Percentiles rank a stretch among this genome's conserved stretches.
phyloP scores from a whole-genome alignment of 208 protist species.

The Acanthamoeba royreba region DNA sequence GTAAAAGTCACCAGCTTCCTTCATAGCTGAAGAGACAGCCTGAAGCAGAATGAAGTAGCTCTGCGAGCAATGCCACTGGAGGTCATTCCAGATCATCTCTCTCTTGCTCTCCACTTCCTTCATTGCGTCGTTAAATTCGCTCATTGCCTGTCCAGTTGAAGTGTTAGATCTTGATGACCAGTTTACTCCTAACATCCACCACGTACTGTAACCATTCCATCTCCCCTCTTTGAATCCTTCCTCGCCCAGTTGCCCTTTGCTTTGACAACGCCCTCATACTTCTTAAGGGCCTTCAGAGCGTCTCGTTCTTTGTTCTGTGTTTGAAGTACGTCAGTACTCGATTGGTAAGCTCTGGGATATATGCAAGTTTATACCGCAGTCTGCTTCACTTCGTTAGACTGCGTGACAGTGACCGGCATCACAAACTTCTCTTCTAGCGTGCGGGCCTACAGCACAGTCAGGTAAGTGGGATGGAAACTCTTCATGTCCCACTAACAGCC shows the following conservation, averaged over 20 bases:
- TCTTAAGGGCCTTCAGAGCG: neutral
- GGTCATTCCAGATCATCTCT: neutral
- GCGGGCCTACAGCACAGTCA: neutral
- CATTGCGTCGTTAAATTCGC: neutral
- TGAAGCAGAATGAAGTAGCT: constrained; percentile 33
- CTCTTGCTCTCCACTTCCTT: neutral
- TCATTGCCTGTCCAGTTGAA: neutral
- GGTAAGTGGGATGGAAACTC: neutral
- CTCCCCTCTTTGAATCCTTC: neutral
- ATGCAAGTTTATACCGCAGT: neutral
- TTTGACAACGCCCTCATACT: neutral
- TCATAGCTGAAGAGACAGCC: neutral
- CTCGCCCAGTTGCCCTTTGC: neutral
- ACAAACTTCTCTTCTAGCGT: neutral
- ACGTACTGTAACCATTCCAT: neutral
- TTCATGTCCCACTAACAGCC: too few species aligned
- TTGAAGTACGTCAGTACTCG: neutral
- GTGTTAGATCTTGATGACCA: too few species aligned
- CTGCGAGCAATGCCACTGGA: constrained; percentile 6
- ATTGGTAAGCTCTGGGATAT: too few species aligned
- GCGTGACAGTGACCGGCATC: neutral
- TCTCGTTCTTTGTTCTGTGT: neutral
- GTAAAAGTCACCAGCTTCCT: neutral
- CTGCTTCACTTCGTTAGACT: neutral
- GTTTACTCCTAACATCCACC: neutral